Conservation (phyloP, 306 rosid species). For the Ceratonia siliqua region DNA sequence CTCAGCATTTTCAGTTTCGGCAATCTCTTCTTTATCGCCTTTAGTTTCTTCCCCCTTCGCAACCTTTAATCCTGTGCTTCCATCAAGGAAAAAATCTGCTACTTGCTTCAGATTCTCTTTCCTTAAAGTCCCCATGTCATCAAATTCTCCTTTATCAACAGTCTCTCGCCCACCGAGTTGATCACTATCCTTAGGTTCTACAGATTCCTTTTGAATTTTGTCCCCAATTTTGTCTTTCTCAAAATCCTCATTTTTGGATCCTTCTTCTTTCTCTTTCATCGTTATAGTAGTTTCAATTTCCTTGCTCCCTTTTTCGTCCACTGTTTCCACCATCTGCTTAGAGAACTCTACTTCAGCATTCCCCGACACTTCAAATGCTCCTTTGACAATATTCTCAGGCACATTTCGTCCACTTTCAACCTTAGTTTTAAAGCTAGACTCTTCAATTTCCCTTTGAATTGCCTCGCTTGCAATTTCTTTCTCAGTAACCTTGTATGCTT, state of each 20-base stretch:
- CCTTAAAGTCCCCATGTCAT: no score
- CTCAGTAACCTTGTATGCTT: not conserved
- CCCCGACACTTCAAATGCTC: not conserved
- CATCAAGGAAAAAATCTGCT: not conserved
- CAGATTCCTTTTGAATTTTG: constrained; percentile 10
- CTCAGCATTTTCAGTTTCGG: not conserved
- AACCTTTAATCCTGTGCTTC: constrained; percentile 15
- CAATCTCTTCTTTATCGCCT: not conserved
- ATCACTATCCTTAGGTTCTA: constrained; percentile 18
- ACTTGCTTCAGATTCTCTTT: no score
- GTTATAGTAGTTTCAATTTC: constrained; percentile 4
- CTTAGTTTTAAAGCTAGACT: constrained; percentile 2
- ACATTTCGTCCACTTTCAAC: not conserved
- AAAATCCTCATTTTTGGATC: constrained; percentile 19
- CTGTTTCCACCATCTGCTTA: constrained; percentile 1
- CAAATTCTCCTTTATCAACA: not conserved
- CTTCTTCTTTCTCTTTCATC: constrained; percentile 21
- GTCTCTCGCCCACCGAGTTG: not conserved
- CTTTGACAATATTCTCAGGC: not conserved
- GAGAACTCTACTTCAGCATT: constrained; percentile 7
- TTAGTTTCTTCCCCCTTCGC: not conserved
- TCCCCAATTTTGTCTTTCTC: not conserved
- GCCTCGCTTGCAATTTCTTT: not conserved
- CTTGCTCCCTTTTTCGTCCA: not conserved
- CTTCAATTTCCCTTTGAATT: constrained; percentile 15